Evolutionary conservation across 192 early-diverging fungal genomes (phyloP), one percentile per base, ranked within the genome.

Genomic region (Lobulomyces angularis): DNA sequence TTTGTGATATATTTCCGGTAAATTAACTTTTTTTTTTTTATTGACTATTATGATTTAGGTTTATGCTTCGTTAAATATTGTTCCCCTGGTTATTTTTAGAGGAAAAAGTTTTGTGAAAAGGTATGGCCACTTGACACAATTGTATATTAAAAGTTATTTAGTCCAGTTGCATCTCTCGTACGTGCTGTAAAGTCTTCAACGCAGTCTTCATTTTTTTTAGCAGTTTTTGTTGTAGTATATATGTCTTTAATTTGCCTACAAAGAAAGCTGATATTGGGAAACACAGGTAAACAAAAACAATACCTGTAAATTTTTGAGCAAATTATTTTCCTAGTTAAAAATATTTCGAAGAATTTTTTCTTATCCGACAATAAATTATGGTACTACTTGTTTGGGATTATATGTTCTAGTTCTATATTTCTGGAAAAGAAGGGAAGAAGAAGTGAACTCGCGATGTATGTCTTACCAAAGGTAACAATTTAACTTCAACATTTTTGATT

Each of bases 401-500:
- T 69, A 17, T 70, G 74, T 23, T 64, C 64, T 16, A 18, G 56
- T 0, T 54, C 75, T 8, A 83, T 87, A 34, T 68, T 87, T 48
- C 38, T 82, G 2, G 84, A 87, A 51, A 62, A 84, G 29, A 82
- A 77, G 50, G 49, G 48, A 12, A 53, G 78, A 39, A 58, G 84
- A 12, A 52, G 64, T 8, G 82, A 87, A 47, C 58, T 84, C 47
- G 81, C 82, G 2, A 67, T 87, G 59, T 84, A 87, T 61, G 77
- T 81, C 2, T 48, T 84, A 12, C 84, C 84, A 3, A 83, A 83
- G 47, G n/a, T n/a, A n/a, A n/a, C n/a, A n/a, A n/a, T n/a, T n/a
- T n/a, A n/a, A n/a, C n/a, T n/a, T n/a, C n/a, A n/a, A n/a, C n/a
- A n/a, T n/a, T n/a, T n/a, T n/a, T n/a, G n/a, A n/a, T n/a, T n/a